Evolutionary conservation across 495 filamentous ascomycete species (phyloP), one percentile per base, ranked within the genome.

Genomic region (Talaromyces adpressus): DNA sequence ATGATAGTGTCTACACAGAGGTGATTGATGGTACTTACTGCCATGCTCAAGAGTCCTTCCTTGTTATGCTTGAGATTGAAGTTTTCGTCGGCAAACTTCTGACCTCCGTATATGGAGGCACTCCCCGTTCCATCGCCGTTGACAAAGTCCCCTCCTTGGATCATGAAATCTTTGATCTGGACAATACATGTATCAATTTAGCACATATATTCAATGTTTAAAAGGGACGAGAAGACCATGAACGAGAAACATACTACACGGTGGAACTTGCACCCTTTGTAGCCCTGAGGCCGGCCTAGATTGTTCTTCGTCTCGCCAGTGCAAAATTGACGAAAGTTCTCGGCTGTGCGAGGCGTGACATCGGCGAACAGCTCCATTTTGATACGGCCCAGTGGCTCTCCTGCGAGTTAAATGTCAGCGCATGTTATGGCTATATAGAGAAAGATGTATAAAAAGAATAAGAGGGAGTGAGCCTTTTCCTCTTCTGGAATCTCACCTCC

Each of bases 301-400:
- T 81, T 69, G 69, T 89, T 90, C 78, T 93, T 97, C 57, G 81
- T 88, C 77, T 98, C 94, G 64, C 94, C 95, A 0, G 92, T 98
- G 76, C 95, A 98, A 77, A 95, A 96, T 71, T 95, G 91, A 14
- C 93, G 90, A 73, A 98, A 97, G 76, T 98, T 98, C 76, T 97
- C 94, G 18, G 93, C 92, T 6, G 94, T 98, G 64, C 86, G 85
- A 32, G 94, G 95, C 0, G 90, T 90, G 7, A 87, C 78, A 71
- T 94, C 82, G 49, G 88, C 86, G 81, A 93, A 97, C 64, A 98
- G 88, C 75, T 97, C 91, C 73, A 98, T 93, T 69, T 92, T 94
- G 66, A 98, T 86, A 32, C 93, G 87, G 63, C 95, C 95, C 20
- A 98, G 84, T 23, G 91, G 86, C 67, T 97, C 92, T 45, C 92